phyloP scores from a whole-genome alignment of 805 yeast species.

The Starmerella geochares region DNA sequence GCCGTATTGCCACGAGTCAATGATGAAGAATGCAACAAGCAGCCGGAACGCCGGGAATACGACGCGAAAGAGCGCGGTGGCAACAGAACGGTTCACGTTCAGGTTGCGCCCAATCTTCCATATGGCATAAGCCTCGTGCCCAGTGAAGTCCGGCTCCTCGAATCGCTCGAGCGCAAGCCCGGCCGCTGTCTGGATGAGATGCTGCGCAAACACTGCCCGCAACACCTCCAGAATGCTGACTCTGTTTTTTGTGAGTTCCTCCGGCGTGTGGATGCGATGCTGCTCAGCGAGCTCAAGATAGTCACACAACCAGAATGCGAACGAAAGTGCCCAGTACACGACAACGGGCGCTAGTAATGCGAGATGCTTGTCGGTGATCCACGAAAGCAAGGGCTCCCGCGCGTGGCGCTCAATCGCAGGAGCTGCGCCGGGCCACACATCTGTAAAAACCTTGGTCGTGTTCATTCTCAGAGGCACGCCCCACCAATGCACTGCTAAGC shows the following conservation, averaged over 20 bases:
- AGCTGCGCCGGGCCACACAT: conserved; percentile 18
- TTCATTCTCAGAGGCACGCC: not conserved
- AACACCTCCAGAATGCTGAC: conserved; percentile 62
- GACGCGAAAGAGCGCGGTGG: conserved; percentile 49
- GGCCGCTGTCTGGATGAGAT: conserved; percentile 63
- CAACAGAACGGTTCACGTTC: conserved; percentile 27
- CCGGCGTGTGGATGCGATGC: conserved; percentile 86
- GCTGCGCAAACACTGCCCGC: conserved; percentile 76
- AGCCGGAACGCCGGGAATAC: conserved; percentile 54
- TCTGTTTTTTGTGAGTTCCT: conserved; percentile 73
- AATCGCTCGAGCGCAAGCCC: conserved; percentile 48
- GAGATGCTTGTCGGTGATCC: conserved; percentile 60
- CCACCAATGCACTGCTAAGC: not conserved
- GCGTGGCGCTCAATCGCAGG: conserved; percentile 12
- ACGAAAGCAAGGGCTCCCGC: conserved; percentile 39
- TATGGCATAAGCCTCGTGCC: conserved; percentile 41
- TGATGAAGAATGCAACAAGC: conserved; percentile 52
- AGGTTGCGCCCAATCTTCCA: conserved; percentile 39
- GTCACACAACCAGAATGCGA: conserved; percentile 67
- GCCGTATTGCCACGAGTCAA: conserved; percentile 94
- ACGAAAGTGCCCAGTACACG: conserved; percentile 74
- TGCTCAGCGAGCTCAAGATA: conserved; percentile 62
- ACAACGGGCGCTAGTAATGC: conserved; percentile 67
- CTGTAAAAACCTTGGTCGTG: not conserved
- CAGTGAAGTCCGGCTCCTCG: conserved; percentile 43